Base-by-base conservation (phyloP, 1,284 basidiomycete species). In the Paramarasmius palmivorus region DNA sequence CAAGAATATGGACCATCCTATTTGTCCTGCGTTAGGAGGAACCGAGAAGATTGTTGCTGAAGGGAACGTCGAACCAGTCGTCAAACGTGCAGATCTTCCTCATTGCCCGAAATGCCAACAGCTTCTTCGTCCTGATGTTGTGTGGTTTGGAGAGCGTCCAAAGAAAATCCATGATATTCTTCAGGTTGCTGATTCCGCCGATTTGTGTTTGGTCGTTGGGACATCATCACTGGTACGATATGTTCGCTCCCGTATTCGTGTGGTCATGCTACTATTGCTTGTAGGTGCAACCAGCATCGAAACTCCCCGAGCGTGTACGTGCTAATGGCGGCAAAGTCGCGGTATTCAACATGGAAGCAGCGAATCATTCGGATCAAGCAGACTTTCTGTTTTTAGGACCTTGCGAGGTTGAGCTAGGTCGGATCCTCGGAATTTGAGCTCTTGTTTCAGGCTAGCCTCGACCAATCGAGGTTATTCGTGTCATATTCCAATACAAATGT, bases 101-200 rank as follows among this genome's bases (percentile, higher is more conserved):
- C 66, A 63, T 8, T 82, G 79, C 56, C 55, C 54, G 17, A 61
- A 68, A 49, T 80, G 77, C 53, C 67, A 68, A 1, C 68, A 66
- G 0, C 66, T 81, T 3, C 63, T 72, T 1, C 65, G 79, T 23
- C 79, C 79, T 0, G 79, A 70, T 1, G 77, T 82, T 3, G 75
- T 81, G 0, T 82, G 79, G 78, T 82, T 82, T 57, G 79, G 75
- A 2, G 79, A 79, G 59, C 44, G 39, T 22, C 73, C 73, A 7
- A 53, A 63, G 19, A 56, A 71, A 39, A 47, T 77, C 44, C 62
- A 70, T 23, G 50, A 64, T 35, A 78, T 82, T 23, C 61, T 70
- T 17, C 39, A 59, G 8, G 39, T 75, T 1, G 68, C 80, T 9
- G 58, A 65, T 3, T 53, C 67, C 22, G 76, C 75, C 15, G 78